phyloP scores from a whole-genome alignment of 2,329 filamentous ascomycete genomes.

The Cytospora paraplurivora region DNA sequence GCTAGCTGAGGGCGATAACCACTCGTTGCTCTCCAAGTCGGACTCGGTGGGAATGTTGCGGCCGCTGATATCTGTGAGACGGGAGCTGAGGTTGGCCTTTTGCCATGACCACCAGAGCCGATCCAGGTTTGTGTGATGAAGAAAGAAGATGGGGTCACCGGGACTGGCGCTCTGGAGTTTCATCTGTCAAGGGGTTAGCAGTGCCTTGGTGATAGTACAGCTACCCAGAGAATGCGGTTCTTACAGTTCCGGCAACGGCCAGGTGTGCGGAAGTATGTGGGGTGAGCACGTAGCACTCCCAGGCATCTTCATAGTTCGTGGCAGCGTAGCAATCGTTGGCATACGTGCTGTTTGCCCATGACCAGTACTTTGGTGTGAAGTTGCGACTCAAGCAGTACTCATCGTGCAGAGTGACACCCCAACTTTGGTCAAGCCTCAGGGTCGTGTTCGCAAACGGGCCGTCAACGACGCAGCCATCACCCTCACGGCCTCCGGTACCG shows the following conservation, averaged over 20 bases:
- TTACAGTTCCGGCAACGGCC: constrained; percentile 30
- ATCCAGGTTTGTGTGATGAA: constrained; percentile 38
- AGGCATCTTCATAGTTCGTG: constrained; percentile 29
- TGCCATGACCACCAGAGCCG: constrained; percentile 39
- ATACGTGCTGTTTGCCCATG: constrained; percentile 18
- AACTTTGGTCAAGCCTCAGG: constrained; percentile 30
- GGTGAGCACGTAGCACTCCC: constrained; percentile 32
- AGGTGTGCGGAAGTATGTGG: constrained; percentile 34
- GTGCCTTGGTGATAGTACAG: too few species aligned
- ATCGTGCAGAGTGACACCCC: constrained; percentile 6
- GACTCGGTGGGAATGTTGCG: constrained; percentile 26
- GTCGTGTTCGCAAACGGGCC: constrained; percentile 41
- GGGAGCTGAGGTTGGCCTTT: constrained; percentile 26
- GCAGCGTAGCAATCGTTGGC: constrained; percentile 16
- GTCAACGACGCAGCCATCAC: constrained; percentile 38
- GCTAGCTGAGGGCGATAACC: background rate
- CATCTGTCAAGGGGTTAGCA: constrained; percentile 22
- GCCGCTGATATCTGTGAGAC: constrained; percentile 34
- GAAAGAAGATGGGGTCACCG: constrained; percentile 41
- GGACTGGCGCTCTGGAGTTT: constrained; percentile 29
- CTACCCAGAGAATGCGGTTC: background rate
- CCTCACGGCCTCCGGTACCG: constrained; percentile 37
- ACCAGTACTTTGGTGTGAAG: constrained; percentile 6
- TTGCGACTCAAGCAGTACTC: constrained; percentile 21
- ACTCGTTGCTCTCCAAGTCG: constrained; percentile 1